A percentile compares a stretch with the other conserved stretches of the same genome.
phyloP scores from a whole-genome alignment of 371 early-diverging fungal genomes.

The Lichtheimia ramosa region DNA sequence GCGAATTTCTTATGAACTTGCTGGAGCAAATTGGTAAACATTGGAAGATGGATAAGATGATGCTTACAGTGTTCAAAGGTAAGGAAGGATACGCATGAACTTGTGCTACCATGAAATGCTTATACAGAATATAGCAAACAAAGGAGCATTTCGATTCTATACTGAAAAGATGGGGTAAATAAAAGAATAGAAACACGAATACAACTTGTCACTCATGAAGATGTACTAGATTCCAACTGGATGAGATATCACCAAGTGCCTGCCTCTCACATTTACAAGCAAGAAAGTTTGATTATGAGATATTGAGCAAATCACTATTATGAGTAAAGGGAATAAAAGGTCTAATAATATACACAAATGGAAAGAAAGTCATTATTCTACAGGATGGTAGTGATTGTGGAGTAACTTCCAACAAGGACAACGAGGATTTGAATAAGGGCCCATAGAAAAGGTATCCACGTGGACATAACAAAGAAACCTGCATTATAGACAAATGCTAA shows the following conservation, averaged over 20 bases:
- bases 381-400: constrained; percentile 65
- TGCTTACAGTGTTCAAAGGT: constrained; percentile 71
- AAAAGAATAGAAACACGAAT: not conserved
- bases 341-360: not conserved
- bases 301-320: constrained; percentile 46
- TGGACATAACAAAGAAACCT: constrained; percentile 67
- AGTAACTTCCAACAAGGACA: constrained; percentile 61
- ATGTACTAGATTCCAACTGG: constrained; percentile 47
- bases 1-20: constrained; percentile 51
- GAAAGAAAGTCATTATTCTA: constrained; percentile 10
- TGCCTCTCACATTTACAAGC: constrained; percentile 49
- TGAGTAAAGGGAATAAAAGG: not conserved
- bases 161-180: constrained; percentile 53
- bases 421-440: constrained; percentile 65
- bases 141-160: constrained; percentile 57
- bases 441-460: constrained; percentile 73
- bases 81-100: constrained; percentile 15
- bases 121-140: constrained; percentile 31
- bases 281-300: constrained; percentile 59
- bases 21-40: constrained; percentile 44
- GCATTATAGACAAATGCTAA: constrained; percentile 62
- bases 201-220: not conserved
- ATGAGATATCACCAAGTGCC: constrained; percentile 62
- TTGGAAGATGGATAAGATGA: constrained; percentile 63
- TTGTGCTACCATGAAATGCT: not conserved